phyloP scores from a whole-genome alignment of 1,284 basidiomycete species.

The Fomitopsis palustris region DNA sequence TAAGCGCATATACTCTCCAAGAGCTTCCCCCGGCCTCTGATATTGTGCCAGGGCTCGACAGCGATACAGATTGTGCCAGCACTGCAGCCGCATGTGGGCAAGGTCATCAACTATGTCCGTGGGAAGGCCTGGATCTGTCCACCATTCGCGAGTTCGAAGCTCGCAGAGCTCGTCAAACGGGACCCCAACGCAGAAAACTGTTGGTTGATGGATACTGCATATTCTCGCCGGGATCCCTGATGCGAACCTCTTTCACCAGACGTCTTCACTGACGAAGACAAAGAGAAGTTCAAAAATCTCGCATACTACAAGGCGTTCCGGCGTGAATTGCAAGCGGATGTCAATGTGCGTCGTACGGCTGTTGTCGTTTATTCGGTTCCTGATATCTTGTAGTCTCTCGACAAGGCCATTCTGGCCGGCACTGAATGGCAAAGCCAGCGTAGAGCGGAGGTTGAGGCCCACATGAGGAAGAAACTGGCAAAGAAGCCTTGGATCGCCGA shows the following conservation, averaged over 20 bases:
- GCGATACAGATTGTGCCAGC: conserved; percentile 61
- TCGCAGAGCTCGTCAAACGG: conserved; percentile 36
- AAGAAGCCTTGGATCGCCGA: conserved; percentile 61
- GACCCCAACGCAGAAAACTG: conserved; percentile 39
- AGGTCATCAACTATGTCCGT: conserved; percentile 56
- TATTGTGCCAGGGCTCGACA: conserved; percentile 47
- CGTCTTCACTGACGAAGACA: conserved; percentile 52
- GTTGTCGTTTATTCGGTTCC: too few species aligned
- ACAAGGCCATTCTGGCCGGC: conserved; percentile 37
- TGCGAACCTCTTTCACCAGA: conserved; percentile 25
- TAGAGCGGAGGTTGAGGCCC: conserved; percentile 31
- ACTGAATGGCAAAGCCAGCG: background rate
- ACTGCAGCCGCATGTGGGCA: conserved; percentile 49
- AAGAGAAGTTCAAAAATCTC: conserved; percentile 44
- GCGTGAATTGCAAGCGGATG: conserved; percentile 43
- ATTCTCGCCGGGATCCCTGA: background rate
- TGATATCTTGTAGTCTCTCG: conserved; percentile 34
- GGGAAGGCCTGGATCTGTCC: conserved; percentile 60
- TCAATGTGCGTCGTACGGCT: conserved; percentile 41
- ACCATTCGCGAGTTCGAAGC: conserved; percentile 40
- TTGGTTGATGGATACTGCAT: conserved; percentile 24
- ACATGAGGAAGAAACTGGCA: conserved; percentile 48
- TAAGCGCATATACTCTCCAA: conserved; percentile 23
- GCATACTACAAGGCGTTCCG: conserved; percentile 49
- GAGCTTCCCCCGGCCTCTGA: background rate